Percentiles rank a stretch among this genome's conserved stretches.
Conservation (phyloP, 768 basidiomycete species). For the Neoboletus magnificus region DNA sequence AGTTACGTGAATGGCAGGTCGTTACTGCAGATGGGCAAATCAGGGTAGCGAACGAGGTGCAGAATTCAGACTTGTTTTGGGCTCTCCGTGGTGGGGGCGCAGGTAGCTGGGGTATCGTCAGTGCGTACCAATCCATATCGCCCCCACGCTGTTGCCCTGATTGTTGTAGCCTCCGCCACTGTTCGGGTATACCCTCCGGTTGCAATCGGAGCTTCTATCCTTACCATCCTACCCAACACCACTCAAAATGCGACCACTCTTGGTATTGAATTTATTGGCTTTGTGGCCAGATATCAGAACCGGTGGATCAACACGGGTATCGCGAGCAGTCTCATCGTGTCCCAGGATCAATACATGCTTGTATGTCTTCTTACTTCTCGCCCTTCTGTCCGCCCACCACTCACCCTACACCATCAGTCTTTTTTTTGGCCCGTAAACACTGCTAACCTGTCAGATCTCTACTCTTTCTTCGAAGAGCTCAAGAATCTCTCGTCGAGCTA, state of each 20-base stretch:
- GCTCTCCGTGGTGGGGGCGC: conserved; percentile 53
- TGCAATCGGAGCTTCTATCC: conserved; percentile 10
- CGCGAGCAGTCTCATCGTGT: background rate
- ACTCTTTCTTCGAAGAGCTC: conserved; percentile 19
- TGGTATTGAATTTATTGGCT: conserved; percentile 17
- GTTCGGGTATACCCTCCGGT: conserved; percentile 9
- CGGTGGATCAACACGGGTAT: conserved; percentile 13
- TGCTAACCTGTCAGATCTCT: conserved; percentile 5
- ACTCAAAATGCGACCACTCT: conserved; percentile 10
- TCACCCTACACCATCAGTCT: background rate
- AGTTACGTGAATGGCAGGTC: conserved; percentile 13
- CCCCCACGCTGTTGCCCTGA: background rate
- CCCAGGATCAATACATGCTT: conserved; percentile 7
- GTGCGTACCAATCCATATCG: conserved; percentile 7
- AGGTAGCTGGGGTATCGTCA: conserved; percentile 48
- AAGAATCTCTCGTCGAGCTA: conserved; percentile 11
- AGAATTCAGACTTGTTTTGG: conserved; percentile 50
- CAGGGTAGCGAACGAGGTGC: conserved; percentile 38
- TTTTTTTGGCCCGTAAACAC: conserved; percentile 14
- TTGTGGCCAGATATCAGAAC: conserved; percentile 21
- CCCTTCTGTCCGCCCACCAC: background rate
- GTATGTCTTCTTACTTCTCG: conserved; percentile 1
- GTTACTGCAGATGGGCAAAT: conserved; percentile 41
- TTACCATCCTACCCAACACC: conserved; percentile 9
- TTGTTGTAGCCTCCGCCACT: conserved; percentile 16